Percentiles rank a stretch among this genome's conserved stretches.
Conservation (phyloP, 129 eudicot species). For the Lonicera japonica region DNA sequence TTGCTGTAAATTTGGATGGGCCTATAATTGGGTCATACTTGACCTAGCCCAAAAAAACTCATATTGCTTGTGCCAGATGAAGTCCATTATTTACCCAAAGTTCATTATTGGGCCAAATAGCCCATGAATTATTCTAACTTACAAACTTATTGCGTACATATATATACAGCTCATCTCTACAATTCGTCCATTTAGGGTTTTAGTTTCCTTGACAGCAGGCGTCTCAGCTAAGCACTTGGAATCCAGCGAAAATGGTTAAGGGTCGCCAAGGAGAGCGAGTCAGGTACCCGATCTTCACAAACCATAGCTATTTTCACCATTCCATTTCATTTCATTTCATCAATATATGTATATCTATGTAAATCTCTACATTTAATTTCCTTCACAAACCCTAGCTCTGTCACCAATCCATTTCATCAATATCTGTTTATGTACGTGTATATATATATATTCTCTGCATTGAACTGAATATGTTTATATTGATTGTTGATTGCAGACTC, state of each 20-base stretch:
- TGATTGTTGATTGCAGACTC: constrained; percentile 32
- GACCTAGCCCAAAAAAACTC: no score
- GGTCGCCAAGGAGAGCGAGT: constrained; percentile 94
- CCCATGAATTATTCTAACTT: constrained; percentile 13
- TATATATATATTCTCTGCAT: not conserved
- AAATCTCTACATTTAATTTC: no score
- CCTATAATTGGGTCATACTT: no score
- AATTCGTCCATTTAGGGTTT: constrained; percentile 31
- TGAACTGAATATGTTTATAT: not conserved
- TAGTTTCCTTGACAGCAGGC: constrained; percentile 15
- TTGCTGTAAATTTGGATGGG: no score
- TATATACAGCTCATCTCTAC: not conserved
- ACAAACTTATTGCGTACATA: not conserved
- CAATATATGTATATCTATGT: no score
- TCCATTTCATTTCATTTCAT: no score
- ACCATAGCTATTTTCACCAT: no score
- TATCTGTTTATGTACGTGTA: not conserved
- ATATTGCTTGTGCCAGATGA: no score
- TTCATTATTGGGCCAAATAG: constrained; percentile 4
- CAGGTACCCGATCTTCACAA: constrained; percentile 31
- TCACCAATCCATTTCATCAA: not conserved
- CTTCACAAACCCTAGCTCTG: not conserved
- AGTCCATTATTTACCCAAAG: no score
- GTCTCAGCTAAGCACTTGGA: not conserved
- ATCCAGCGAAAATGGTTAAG: constrained; percentile 64